These are phyloP conservation scores for Aspergillus intermedius DNA, from an alignment of 2,329 filamentous ascomycete genomes.

Conservation along the genomic window DNA sequence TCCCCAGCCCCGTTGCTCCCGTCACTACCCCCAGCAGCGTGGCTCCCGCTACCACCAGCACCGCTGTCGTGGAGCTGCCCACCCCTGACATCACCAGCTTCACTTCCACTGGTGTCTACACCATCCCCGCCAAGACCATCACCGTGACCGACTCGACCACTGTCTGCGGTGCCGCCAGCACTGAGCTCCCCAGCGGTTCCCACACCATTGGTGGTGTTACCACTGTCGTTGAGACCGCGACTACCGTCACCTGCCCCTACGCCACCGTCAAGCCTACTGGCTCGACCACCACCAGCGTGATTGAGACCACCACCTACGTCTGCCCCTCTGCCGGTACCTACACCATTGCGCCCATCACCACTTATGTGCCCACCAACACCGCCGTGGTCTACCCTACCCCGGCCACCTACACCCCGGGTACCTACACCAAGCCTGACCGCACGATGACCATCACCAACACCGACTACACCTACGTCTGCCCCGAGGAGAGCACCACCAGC, in stretches of 20 bases:
- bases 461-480: slow-evolving; percentile 63
- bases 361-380: slow-evolving; percentile 47
- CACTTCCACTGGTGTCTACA: slow-evolving; percentile 66
- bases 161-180: slow-evolving; percentile 58
- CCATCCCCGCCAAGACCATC: slow-evolving; percentile 65
- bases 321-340: slow-evolving; percentile 70
- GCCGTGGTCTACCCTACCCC: slow-evolving; percentile 59
- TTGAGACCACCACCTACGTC: slow-evolving; percentile 64
- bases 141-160: slow-evolving; percentile 62
- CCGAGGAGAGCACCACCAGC: slow-evolving; percentile 48
- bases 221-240: slow-evolving; percentile 59
- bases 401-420: slow-evolving; percentile 60
- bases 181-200: slow-evolving; percentile 56
- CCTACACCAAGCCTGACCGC: slow-evolving; percentile 63
- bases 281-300: slow-evolving; percentile 57
- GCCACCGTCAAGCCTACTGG: slow-evolving; percentile 56
- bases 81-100: slow-evolving; percentile 47
- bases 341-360: slow-evolving; percentile 65
- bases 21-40: slow-evolving; percentile 12
- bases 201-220: slow-evolving; percentile 68
- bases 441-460: slow-evolving; percentile 64
- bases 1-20: slow-evolving; percentile 4
- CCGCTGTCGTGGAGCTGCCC: slow-evolving; percentile 31
- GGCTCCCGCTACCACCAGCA: slow-evolving; percentile 3
- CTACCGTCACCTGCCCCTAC: slow-evolving; percentile 64